Evolutionary conservation across 306 rosid genomes (phyloP).

Genomic region (Carpinus viminea): DNA sequence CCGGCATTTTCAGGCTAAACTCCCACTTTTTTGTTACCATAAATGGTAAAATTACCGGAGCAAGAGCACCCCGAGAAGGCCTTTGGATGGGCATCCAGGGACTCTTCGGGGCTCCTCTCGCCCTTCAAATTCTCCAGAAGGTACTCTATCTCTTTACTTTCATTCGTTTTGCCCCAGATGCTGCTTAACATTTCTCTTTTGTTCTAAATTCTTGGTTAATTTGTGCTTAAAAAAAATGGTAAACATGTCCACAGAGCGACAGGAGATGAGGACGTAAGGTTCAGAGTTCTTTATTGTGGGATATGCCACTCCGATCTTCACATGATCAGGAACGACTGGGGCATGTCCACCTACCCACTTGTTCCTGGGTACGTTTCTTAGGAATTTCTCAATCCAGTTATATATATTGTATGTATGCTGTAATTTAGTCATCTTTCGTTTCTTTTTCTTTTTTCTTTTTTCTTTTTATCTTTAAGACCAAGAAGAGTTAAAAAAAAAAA

Average conservation of each 20-base stretch:
- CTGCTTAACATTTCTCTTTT: background rate
- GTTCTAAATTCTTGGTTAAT: background rate
- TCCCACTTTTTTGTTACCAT: too few species aligned
- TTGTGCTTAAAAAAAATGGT: background rate
- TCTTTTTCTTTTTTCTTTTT: too few species aligned
- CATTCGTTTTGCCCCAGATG: background rate
- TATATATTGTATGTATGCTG: too few species aligned
- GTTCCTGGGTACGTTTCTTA: conserved; percentile 45
- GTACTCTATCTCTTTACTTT: background rate
- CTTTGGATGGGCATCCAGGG: background rate
- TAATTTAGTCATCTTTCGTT: too few species aligned
- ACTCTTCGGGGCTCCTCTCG: background rate
- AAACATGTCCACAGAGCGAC: background rate
- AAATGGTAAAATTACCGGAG: background rate
- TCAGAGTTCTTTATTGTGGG: conserved; percentile 44
- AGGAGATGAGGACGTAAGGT: background rate
- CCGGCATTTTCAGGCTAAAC: background rate
- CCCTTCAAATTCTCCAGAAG: conserved; percentile 3
- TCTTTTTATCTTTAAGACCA: too few species aligned
- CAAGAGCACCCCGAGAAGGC: background rate
- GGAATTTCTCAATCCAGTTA: background rate
- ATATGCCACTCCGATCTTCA: conserved; percentile 59
- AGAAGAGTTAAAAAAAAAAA: too few species aligned
- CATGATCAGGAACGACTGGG: conserved; percentile 54
- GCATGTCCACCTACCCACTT: conserved; percentile 33